These are phyloP conservation scores for Fusarium paranaense DNA, from an alignment of 2,329 filamentous ascomycete genomes.

Conservation along the genomic window DNA sequence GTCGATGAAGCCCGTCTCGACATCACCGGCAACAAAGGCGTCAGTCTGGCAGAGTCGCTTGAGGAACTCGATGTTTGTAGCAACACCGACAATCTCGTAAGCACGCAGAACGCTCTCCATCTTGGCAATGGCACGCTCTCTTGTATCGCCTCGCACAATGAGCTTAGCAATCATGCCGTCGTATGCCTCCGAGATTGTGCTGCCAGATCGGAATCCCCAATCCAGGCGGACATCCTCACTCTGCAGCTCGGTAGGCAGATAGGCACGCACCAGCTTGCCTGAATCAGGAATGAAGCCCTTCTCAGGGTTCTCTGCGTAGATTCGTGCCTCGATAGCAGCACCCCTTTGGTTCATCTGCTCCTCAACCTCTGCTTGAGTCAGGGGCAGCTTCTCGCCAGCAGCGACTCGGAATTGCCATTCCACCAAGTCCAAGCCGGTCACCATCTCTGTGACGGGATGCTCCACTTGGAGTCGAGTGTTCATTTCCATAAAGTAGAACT, in stretches of 20 bases:
- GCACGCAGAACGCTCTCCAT: slow-evolving; percentile 82
- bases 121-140: slow-evolving; percentile 85
- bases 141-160: slow-evolving; percentile 85
- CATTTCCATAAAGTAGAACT: slow-evolving; percentile 88
- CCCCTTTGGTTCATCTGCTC: slow-evolving; percentile 79
- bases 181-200: slow-evolving; percentile 93
- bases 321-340: slow-evolving; percentile 93
- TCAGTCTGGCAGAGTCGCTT: slow-evolving; percentile 86
- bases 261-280: slow-evolving; percentile 85
- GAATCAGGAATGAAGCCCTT: slow-evolving; percentile 95
- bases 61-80: slow-evolving; percentile 97
- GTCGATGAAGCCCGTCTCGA: slow-evolving; percentile 96
- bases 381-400: slow-evolving; percentile 66
- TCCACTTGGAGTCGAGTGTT: slow-evolving; percentile 94
- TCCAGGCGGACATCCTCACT: slow-evolving; percentile 85
- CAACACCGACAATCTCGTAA: slow-evolving; percentile 92
- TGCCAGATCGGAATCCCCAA: slow-evolving; percentile 90
- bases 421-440: slow-evolving; percentile 80
- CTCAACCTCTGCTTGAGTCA: slow-evolving; percentile 74
- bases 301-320: slow-evolving; percentile 95
- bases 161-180: slow-evolving; percentile 99
- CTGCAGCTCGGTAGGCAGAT: slow-evolving; percentile 72
- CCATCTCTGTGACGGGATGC: slow-evolving; percentile 87
- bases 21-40: slow-evolving; percentile 86
- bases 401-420: slow-evolving; percentile 93